phyloP scores from a whole-genome alignment of 2,329 filamentous ascomycete genomes.

The Delphinella strobiligena region DNA sequence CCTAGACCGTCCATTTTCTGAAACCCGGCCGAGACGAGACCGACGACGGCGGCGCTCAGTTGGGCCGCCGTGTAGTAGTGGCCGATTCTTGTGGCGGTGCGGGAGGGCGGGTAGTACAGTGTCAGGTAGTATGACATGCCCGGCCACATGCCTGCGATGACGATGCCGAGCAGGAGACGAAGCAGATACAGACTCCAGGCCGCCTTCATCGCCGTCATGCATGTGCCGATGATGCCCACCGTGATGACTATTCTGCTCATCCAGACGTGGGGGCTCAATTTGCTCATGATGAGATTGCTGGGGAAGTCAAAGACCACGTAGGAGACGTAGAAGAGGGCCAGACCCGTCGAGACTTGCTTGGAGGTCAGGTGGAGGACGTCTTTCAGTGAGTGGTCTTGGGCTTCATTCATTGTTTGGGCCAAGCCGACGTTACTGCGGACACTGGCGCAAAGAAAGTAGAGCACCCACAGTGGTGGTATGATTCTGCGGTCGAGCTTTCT shows the following conservation, averaged over 20 bases:
- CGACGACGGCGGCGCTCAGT: conserved; percentile 78
- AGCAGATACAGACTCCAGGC: conserved; percentile 83
- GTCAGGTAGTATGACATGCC: conserved; percentile 91
- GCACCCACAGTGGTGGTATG: conserved; percentile 59
- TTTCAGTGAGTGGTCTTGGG: conserved; percentile 60
- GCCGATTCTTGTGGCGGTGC: conserved; percentile 78
- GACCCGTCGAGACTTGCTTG: conserved; percentile 69
- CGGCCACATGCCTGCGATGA: conserved; percentile 90
- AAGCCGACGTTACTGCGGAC: conserved; percentile 87
- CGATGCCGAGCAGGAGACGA: conserved; percentile 70
- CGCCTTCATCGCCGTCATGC: conserved; percentile 68
- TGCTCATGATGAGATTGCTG: conserved; percentile 80
- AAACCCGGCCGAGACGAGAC: conserved; percentile 80
- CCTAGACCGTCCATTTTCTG: conserved; percentile 74
- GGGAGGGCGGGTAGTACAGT: conserved; percentile 78
- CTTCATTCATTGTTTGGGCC: conserved; percentile 83
- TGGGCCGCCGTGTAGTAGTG: conserved; percentile 84
- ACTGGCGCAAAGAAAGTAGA: conserved; percentile 87
- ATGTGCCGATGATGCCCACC: conserved; percentile 71
- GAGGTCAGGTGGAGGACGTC: conserved; percentile 55
- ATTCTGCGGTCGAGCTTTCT: conserved; percentile 18
- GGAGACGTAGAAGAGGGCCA: conserved; percentile 83
- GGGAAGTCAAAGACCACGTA: conserved; percentile 85
- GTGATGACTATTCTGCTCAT: conserved; percentile 85
- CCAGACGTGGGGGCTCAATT: conserved; percentile 74